A percentile compares a stretch with the other conserved stretches of the same genome.
Conservation (phyloP, 441 rosid genomes). For the Eruca vesicaria region DNA sequence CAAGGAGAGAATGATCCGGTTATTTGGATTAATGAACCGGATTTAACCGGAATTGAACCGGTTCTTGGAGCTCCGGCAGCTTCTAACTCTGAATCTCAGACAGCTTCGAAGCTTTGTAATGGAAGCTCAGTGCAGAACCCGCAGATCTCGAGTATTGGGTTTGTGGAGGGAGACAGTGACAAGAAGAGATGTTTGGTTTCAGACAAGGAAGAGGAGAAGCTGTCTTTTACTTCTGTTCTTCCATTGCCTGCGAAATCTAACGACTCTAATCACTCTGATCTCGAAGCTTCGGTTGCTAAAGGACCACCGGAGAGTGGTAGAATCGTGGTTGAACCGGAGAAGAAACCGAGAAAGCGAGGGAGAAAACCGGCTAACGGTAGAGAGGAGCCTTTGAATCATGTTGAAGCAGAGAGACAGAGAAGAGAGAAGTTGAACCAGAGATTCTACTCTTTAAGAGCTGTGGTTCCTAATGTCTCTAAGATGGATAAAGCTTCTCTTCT, state of each 20-base stretch:
- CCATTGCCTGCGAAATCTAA: slow-evolving; percentile 62
- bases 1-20: slow-evolving; percentile 88
- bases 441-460: slow-evolving; percentile 89
- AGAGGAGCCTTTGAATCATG: slow-evolving; percentile 97
- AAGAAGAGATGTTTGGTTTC: slow-evolving; percentile 28
- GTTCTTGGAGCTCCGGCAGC: slow-evolving; percentile 30
- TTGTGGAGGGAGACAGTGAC: slow-evolving; percentile 45
- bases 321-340: slow-evolving; percentile 71
- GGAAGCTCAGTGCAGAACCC: slow-evolving; percentile 42
- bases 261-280: slow-evolving; percentile 90
- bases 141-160: slow-evolving; percentile 48
- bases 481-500: slow-evolving; percentile 98
- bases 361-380: slow-evolving; percentile 95
- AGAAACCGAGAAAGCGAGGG: slow-evolving; percentile 88
- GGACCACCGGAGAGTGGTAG: slow-evolving; percentile 50
- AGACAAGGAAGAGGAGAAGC: slow-evolving; percentile 34
- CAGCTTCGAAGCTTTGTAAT: slow-evolving; percentile 37
- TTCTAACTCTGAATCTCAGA: slow-evolving; percentile 28
- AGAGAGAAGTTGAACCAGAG: slow-evolving; percentile 95
- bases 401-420: slow-evolving; percentile 98
- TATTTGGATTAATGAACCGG: slow-evolving; percentile 73
- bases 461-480: slow-evolving; percentile 95
- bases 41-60: slow-evolving; percentile 44
- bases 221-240: slow-evolving; percentile 57
- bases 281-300: slow-evolving; percentile 86